Base-by-base conservation (phyloP, 148 eudicot genomes). In the Rheum nobile region DNA sequence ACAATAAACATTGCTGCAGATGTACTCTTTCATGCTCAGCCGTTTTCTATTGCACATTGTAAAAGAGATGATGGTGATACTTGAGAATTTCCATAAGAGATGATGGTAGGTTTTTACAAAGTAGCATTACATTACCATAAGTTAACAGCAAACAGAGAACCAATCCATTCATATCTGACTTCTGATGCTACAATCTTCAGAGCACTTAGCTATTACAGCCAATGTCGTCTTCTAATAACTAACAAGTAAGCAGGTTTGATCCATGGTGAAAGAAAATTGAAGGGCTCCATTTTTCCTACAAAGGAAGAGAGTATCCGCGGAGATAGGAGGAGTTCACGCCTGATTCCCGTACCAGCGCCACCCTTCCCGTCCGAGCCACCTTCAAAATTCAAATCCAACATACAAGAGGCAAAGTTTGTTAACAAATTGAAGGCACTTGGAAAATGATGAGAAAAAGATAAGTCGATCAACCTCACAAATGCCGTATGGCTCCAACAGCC, bases 311-410 rank as follows among this genome's bases (percentile, higher is more conserved):
- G 44, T 77, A 92, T 48, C 97, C 95, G 5, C 95, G 85, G n/a
- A 92, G 91, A 77, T 82, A 85, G 29, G 81, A 79, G 12, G 97
- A 92, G 78, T 89, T 91, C 52, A 92, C 97, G 9, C 95, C 89
- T 0, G 96, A 92, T 67, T 92, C 97, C 35, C 97, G 83, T 31
- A 83, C 77, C 78, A 92, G 46, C 43, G 97, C 95, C 82, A 92
- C 88, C 71, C 97, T 82, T 69, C 97, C 97, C 0, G 96, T 92
- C 71, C 97, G 82, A 43, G 97, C 97, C 84, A 90, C 97, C 96
- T 92, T 70, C 65, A 81, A 37, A 67, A 92, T 92, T 70, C 65
- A 81, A 37, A 67, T 38, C 13, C 24, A 32, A 75, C 17, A 42
- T 16, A 1, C 63, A 14, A 38, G 29, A 13, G 9, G 32, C 9